Evolutionary conservation across 2,329 filamentous ascomycete species (phyloP).

Genomic region (Rhexocercosporidium sp.): DNA sequence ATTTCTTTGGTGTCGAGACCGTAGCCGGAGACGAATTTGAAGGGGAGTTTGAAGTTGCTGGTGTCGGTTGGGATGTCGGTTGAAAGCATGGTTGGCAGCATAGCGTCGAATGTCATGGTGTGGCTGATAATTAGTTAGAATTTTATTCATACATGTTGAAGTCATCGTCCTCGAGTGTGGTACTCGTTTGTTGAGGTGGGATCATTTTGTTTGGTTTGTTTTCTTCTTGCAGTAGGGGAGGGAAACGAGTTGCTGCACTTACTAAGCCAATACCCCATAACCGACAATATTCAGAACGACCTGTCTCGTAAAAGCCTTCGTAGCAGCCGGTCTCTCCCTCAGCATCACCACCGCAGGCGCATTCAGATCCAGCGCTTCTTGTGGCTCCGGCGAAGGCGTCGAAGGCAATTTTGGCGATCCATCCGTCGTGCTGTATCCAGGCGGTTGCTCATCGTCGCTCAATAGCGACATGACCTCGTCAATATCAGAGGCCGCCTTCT

Average conservation of each 20-base stretch:
- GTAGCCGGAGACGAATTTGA: conserved; percentile 89
- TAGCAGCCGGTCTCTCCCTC: conserved; percentile 45
- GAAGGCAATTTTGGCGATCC: conserved; percentile 56
- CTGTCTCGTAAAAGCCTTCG: conserved; percentile 79
- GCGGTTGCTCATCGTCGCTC: conserved; percentile 64
- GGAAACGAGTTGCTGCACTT: conserved; percentile 51
- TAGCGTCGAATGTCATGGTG: conserved; percentile 94
- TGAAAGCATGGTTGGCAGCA: conserved; percentile 85
- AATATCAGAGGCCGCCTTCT: conserved; percentile 45
- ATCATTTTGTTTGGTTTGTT: not conserved
- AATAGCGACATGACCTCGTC: conserved; percentile 62
- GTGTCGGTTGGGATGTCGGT: conserved; percentile 47
- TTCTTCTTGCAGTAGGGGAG: not conserved
- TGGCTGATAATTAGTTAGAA: conserved; percentile 63
- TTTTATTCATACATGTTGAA: not conserved
- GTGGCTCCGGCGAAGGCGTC: conserved; percentile 43
- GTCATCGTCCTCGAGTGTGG: not conserved
- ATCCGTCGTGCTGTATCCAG: conserved; percentile 70
- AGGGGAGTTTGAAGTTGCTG: conserved; percentile 68
- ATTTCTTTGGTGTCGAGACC: conserved; percentile 82
- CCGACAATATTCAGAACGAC: conserved; percentile 87
- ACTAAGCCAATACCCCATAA: conserved; percentile 95
- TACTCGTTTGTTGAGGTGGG: not conserved
- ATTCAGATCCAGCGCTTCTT: conserved; percentile 45
- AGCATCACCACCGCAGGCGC: conserved; percentile 30